Evolutionary conservation across 768 basidiomycete genomes (phyloP), one percentile per base, ranked within the genome.

Genomic region (Crassisporium funariophilum): DNA sequence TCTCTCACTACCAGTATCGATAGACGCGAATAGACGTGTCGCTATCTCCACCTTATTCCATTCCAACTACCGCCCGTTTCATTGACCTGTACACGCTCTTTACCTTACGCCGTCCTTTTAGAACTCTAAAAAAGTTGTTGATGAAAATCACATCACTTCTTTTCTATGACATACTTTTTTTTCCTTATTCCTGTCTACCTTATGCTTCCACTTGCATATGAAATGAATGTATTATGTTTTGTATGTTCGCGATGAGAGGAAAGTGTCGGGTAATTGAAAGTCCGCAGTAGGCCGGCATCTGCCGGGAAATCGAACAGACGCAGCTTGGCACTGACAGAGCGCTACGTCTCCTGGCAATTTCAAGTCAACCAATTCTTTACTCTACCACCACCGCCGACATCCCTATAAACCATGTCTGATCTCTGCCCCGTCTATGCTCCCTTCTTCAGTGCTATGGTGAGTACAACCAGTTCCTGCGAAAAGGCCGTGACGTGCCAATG

Each of bases 391-490:
- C 31, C 38, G 35, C 15, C 47, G 27, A 41, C 41, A 29, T 50
- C 5, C 42, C n/a, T n/a, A n/a, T n/a, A n/a, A 44, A 51, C 34
- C 37, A 58, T 61, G 57, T 64, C 65, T 12, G 90, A 92, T 60
- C 75, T 88, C 53, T 93, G 90, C 69, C 90, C 90, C 15, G 93
- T 95, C 43, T 98, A 98, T 71, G 90, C 95, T 47, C 95, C 95
- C 57, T 98, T 98, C 78, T 99, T 99, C 61, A 92, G 92, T 60
- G 91, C 89, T 47, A 93, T 97, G 91, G 93, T 91, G 55, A 64
- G 87, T 70, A 10, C 15, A 4, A 7, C 3, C 29, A 17, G 24
- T 21, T 22, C 38, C 38, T 24, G 20, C 41, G 19, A 5, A 21
- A 24, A 24, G 19, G 16, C 21, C 44, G 44, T 56, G 54, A 60